phyloP scores from a whole-genome alignment of 2,329 filamentous ascomycete species.

The Myotisia sp. region DNA sequence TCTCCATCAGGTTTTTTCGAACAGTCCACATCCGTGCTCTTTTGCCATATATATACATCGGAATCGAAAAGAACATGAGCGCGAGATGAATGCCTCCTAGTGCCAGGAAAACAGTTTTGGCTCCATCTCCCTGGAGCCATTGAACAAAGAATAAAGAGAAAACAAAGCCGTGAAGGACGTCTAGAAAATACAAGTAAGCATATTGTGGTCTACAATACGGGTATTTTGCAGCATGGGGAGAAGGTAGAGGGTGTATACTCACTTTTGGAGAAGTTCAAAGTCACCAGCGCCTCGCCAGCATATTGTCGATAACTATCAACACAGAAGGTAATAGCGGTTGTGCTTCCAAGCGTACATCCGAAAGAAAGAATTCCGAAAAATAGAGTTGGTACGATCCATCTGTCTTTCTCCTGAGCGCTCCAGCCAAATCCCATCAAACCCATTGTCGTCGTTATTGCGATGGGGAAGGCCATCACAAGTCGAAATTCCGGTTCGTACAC shows the following conservation, averaged over 20 bases:
- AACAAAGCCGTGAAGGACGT: constrained; percentile 76
- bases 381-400: constrained; percentile 81
- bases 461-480: constrained; percentile 71
- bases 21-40: constrained; percentile 88
- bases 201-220: constrained; percentile 1
- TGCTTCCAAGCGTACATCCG: constrained; percentile 77
- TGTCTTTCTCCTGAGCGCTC: constrained; percentile 59
- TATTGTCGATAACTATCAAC: constrained; percentile 90
- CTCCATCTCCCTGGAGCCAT: constrained; percentile 65
- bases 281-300: constrained; percentile 85
- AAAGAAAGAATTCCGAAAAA: constrained; percentile 91
- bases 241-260: constrained; percentile 15
- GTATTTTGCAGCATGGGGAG: too few relatives aligned
- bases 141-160: constrained; percentile 77
- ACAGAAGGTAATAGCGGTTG: constrained; percentile 83
- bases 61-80: constrained; percentile 59
- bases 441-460: constrained; percentile 61
- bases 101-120: constrained; percentile 64
- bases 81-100: constrained; percentile 75
- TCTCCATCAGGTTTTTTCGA: constrained; percentile 73
- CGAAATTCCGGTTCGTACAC: constrained; percentile 92
- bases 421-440: constrained; percentile 96
- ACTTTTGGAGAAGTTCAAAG: constrained; percentile 86
- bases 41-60: constrained; percentile 92
- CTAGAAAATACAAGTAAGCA: constrained; percentile 18